Evolutionary conservation across 225 moss, liverwort and hornwort genomes (phyloP).

Genomic region (Marchantia paleacea): DNA sequence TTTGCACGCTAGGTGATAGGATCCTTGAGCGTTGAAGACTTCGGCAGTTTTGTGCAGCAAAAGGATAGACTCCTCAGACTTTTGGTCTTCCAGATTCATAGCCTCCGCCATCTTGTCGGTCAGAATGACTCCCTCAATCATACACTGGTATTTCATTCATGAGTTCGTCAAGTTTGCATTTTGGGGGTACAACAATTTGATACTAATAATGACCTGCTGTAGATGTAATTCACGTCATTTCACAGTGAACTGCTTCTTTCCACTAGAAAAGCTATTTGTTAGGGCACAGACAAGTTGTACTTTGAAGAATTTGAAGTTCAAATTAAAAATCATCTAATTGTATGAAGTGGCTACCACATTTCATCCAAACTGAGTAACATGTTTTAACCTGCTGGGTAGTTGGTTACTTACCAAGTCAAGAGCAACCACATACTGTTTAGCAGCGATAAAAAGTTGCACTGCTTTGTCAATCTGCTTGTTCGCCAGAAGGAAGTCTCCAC

Average conservation of each 20-base stretch:
- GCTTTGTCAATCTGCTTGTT: conserved; percentile 87
- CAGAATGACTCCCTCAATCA: conserved; percentile 64
- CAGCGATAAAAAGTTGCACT: conserved; percentile 80
- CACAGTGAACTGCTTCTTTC: not conserved
- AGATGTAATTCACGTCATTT: not conserved
- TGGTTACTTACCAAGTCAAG: conserved; percentile 55
- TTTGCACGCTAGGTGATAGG: conserved; percentile 94
- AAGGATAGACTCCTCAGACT: conserved; percentile 49
- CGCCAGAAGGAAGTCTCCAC: conserved; percentile 94
- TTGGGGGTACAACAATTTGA: not conserved
- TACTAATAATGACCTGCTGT: not conserved
- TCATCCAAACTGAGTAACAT: not conserved
- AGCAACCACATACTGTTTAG: conserved; percentile 63
- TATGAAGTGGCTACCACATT: too few relatives aligned
- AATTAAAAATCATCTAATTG: too few relatives aligned
- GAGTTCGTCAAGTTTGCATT: not conserved
- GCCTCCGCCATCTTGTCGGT: conserved; percentile 87
- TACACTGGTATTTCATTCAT: conserved; percentile 46
- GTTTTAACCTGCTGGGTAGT: not conserved
- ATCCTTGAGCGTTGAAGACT: conserved; percentile 83
- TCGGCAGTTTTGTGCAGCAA: conserved; percentile 66
- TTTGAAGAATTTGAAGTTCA: too few relatives aligned
- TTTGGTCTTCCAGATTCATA: conserved; percentile 59
- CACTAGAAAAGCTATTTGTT: too few relatives aligned
- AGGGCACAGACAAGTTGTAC: too few relatives aligned